Evolutionary conservation across 2,329 filamentous ascomycete genomes (phyloP), one percentile per base, ranked within the genome.

Genomic region (Arthrobotrys conoides): DNA sequence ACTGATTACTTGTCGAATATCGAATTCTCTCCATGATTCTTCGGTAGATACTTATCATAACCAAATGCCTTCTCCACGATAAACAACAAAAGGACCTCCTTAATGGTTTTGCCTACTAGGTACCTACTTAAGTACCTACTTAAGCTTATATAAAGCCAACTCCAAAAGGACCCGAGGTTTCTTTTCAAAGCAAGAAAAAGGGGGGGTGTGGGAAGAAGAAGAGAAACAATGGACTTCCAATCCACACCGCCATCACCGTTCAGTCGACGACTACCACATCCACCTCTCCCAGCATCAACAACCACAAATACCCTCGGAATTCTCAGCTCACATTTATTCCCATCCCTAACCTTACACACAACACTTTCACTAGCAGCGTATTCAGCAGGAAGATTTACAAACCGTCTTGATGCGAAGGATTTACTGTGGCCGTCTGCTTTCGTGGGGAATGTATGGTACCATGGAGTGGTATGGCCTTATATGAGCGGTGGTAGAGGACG

Each of bases 401-500:
- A 89, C 81, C 85, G 86, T n/a, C 86, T 88, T 9, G 89, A 90
- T 71, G 84, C 86, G n/a, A 91, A 90, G 81, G 89, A 91, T 82
- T 88, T 87, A 85, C 83, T 89, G 5, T 90, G 88, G 88, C 87
- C 88, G 0, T 83, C 85, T 3, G 87, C 85, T 1, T 87, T 87
- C 81, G 86, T 90, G 9, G 83, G 85, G 71, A 90, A 89, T 81
- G 88, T 88, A 5, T 90, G 89, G 89, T 90, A 88, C 87, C 87
- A 86, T 69, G 88, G 89, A 22, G 83, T 90, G 49, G 88, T 88
- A 14, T 84, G 85, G n/a, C 86, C 86, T 4, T 84, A 89, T 10
- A 82, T 85, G 59, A 83, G 85, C 71, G 84, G 86, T 33, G 84
- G 86, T 33, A 85, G 86, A 0, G 82, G 88, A 20, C 86, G 87